Evolutionary conservation across 192 early-diverging fungal genomes (phyloP), one percentile per base, ranked within the genome.

Genomic region (Backusella luteola): DNA sequence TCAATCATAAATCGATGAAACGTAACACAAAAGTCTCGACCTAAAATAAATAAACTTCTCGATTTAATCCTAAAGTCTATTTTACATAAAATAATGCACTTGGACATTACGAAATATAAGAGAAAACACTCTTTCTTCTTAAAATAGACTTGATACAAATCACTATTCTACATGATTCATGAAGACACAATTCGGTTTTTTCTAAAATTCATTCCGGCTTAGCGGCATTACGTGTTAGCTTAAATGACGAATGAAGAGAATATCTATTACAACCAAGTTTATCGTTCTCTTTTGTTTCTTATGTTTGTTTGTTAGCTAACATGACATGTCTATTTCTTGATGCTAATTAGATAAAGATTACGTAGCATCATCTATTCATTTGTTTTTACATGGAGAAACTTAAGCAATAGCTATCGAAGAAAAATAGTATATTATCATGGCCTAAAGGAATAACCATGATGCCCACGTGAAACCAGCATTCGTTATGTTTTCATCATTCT

Each of bases 21-120:
- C 26, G 21, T 63, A 29, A 63, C 56, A 63, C 56, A 63, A 63
- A 63, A 63, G 56, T 63, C 56, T 63, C 56, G 56, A 63, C 56
- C 56, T 29, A 29, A 63, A 63, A 26, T 29, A 63, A 63, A 26
- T 63, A 63, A 63, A 12, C 21, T 63, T 63, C 23, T 63, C 56
- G 23, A 63, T 63, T 63, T 63, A 63, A 63, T 63, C 11, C 23
- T 63, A 63, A 29, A 63, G 29, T n/a, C 46, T 49, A 49, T 49
- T 49, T 49, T 49, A 49, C 46, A 49, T n/a, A 49, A 49, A 49
- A 49, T 49, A 49, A n/a, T 49, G 46, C 46, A 49, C 19, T n/a
- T 12, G 23, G 12, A 26, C 56, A 63, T 39, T 4, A 56, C 21
- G 23, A 26, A 23, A 9, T 23, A 26, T 9, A 23, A 56, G 9